Base-by-base conservation (phyloP, 1,284 basidiomycete species). In the Farysia itapuensis region DNA sequence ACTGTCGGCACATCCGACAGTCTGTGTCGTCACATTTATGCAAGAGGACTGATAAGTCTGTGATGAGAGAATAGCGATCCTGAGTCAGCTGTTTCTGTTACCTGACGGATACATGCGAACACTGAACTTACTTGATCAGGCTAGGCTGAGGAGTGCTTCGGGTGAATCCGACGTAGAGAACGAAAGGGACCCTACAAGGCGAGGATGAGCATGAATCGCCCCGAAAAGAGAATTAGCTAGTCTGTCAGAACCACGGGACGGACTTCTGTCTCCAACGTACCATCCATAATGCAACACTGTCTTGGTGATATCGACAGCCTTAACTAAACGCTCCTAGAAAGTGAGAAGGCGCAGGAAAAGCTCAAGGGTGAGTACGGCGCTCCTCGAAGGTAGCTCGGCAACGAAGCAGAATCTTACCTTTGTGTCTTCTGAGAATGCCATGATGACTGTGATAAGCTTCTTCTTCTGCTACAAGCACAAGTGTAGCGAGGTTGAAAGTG, bases 281-380 rank as follows among this genome's bases (percentile, higher is more conserved):
- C 69, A 72, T 41, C 70, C 70, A 36, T 70, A 72, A 53, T 72
- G 70, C 18, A 72, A 43, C n/a, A 72, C 26, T 2, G 70, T 74
- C 57, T 74, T 74, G 44, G 63, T 57, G 36, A 74, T 52, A 39
- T 74, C 71, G 34, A 74, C 46, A 2, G 64, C 46, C 43, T 67
- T 69, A 46, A 72, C 63, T 41, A 74, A 64, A 34, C 69, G 67
- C 59, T 74, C 71, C 71, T 73, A n/a, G n/a, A n/a, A n/a, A n/a
- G n/a, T n/a, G n/a, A n/a, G n/a, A n/a, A n/a, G n/a, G n/a, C n/a
- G n/a, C n/a, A n/a, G n/a, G n/a, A n/a, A n/a, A n/a, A n/a, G n/a
- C n/a, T n/a, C n/a, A n/a, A n/a, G n/a, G n/a, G n/a, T n/a, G n/a
- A n/a, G n/a, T n/a, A n/a, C n/a, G n/a, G n/a, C n/a, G n/a, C n/a